Evolutionary conservation across 305 asterid species (phyloP), one percentile per base, ranked within the genome.

Genomic region (Salvia sclarea): DNA sequence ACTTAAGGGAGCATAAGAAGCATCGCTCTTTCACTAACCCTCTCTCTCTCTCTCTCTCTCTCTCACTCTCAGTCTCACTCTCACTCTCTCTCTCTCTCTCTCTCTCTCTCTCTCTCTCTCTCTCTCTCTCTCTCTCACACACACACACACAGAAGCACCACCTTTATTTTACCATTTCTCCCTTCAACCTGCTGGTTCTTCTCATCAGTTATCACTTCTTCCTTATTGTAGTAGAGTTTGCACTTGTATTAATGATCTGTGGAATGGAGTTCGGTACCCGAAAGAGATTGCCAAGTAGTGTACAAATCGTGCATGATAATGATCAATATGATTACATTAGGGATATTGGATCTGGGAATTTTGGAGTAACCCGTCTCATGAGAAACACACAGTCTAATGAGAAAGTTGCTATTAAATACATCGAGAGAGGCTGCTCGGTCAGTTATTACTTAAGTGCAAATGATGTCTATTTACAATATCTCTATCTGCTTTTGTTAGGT

Each of bases 351-450:
- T 61, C 75, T 49, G 75, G 75, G 49, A 70, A 40, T 50, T 70
- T 61, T 11, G 75, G 69, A 48, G 22, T 70, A 49, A 17, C 69
- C 55, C 63, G 45, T 17, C 75, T 70, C 69, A 37, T 70, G 69
- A 70, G 60, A 50, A 38, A 37, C 22, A 61, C 49, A 61, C 62
- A 38, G 54, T 49, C 63, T 25, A 54, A 70, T 70, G 69, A 61
- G 69, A 69, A 4, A 48, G 68, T 70, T 61, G 75, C 75, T 61
- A 49, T 70, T 49, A 70, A 70, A 50, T 70, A 70, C 56, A 70
- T 70, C 17, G 63, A 49, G 56, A 70, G 75, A 70, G 75, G 75
- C 63, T 3, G 2, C 75, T 22, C 56, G 75, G 75, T 70, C 69
- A 70, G 75, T 70, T 58, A 58, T 35, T 31, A 58, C 43, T 69